Base-by-base conservation (phyloP, 1,139 yeast genomes). In the Petasospora fabianii region DNA sequence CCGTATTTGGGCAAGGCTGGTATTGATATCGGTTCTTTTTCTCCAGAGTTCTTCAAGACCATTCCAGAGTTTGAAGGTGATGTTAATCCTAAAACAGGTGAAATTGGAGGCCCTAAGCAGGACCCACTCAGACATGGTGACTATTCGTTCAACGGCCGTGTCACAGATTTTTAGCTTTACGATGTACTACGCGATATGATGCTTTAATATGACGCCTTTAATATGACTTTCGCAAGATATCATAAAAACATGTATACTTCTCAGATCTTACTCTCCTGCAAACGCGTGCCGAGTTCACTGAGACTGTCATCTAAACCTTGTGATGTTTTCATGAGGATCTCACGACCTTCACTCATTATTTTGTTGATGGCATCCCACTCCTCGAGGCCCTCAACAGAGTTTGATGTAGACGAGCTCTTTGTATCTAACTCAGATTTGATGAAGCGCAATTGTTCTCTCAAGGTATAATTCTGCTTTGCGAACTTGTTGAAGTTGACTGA, bases 81-180 rank as follows among this genome's bases (percentile, higher is more conserved):
- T 45, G 79, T 74, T 26, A 92, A 92, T 56, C 99, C 99, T 0
- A 73, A 71, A 43, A 90, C 97, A 1, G 98, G 98, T 2, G 99
- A 94, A 62, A 70, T 82, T 24, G 96, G 96, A 30, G 99, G 98
- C 0, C 99, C 99, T n/a, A 94, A 94, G 56, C 97, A 92, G 61
- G 97, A 94, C 56, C 99, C 99, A 1, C 69, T 87, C 51, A 78
- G 80, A 53, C 95, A 87, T 57, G 92, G 90, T 31, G 99, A 94
- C 54, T 94, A 95, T 77, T 80, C 96, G 4, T 94, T 82, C 60
- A 90, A 92, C 58, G 98, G 98, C 1, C 76, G 97, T 58, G 96
- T 87, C 22, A 90, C 97, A 3, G 99, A 94, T 60, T 94, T 92
- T 58, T 92, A 65, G 56, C n/a, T n/a, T n/a, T n/a, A n/a, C n/a